These are phyloP conservation scores for Magnolia officinalis DNA, from an alignment of 164 flowering plant genomes.

Conservation along the genomic window DNA sequence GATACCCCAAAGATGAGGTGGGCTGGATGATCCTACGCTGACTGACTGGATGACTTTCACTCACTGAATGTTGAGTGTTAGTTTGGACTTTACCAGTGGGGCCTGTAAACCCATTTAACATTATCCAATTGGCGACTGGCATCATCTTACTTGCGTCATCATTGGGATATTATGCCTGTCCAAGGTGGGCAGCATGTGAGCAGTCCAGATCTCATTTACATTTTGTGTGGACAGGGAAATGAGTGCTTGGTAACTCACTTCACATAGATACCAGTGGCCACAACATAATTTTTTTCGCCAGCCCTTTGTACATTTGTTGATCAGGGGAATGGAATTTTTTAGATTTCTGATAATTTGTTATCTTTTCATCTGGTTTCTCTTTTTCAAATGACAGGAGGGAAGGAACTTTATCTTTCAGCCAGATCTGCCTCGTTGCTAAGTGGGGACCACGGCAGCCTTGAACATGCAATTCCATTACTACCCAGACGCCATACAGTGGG, in stretches of 20 bases:
- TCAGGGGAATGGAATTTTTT: neutral
- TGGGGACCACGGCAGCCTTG: constrained; percentile 40
- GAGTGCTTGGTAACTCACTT: neutral
- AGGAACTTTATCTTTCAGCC: constrained; percentile 29
- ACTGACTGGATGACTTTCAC: no score
- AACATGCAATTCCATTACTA: constrained; percentile 26
- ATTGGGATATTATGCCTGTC: no score
- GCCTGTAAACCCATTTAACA: no score
- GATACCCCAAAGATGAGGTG: no score
- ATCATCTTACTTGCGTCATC: no score
- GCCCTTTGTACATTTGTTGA: neutral
- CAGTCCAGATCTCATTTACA: neutral
- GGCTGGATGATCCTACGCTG: no score
- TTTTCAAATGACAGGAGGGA: neutral
- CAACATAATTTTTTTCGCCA: neutral
- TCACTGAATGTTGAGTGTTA: no score
- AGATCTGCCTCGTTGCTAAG: constrained; percentile 33
- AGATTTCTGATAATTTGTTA: neutral
- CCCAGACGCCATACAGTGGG: constrained; percentile 18
- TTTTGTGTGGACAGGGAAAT: neutral
- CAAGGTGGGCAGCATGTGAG: no score
- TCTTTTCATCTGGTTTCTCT: neutral
- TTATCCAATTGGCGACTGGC: no score
- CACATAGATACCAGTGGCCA: neutral
- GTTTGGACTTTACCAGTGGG: no score